Base-by-base conservation (phyloP, 202 grass and related monocot species). In the Cymbopogon flexuosus region DNA sequence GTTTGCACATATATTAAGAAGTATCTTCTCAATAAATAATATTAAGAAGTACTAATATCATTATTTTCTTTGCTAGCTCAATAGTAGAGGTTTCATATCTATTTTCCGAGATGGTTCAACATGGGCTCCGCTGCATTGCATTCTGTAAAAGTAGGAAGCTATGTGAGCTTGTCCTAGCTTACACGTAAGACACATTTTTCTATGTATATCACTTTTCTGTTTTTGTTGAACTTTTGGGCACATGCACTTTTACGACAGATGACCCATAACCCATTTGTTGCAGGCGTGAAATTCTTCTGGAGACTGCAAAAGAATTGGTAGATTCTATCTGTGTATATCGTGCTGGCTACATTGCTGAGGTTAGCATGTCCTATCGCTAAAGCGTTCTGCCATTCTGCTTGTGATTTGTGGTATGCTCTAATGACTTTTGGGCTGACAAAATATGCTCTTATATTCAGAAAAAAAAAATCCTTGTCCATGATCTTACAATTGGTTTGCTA, bases 101-200 rank as follows among this genome's bases (percentile, higher is more conserved):
- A 18, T 88, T 97, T 47, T 80, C 92, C 2, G 94, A 94, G 85
- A 92, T 97, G 94, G 91, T 94, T 87, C 94, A 90, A 76, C 94
- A 97, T 81, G 91, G 94, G 45, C 91, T 97, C 78, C 90, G 92
- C 68, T 94, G 94, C 81, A 97, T 97, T 86, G 94, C 91, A 22
- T 97, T 97, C 78, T 97, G 94, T 80, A 97, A 97, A 90, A 92
- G 88, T 42, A 89, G 90, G 76, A 97, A 91, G 74, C 73, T 97
- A 29, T 90, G 91, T 33, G 94, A 97, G 82, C 76, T 97, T 87
- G 92, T 94, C 70, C 88, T 97, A 45, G 82, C 80, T 83, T 90
- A 97, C 88, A 97, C 94, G 94, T 97, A 91, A 90, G 91, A 2
- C 63, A 29, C 27, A 1, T 36, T 84, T 62, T 59, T 56, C 62